Evolutionary conservation across 805 yeast genomes (phyloP).

Genomic region (Lipomyces orientalis): DNA sequence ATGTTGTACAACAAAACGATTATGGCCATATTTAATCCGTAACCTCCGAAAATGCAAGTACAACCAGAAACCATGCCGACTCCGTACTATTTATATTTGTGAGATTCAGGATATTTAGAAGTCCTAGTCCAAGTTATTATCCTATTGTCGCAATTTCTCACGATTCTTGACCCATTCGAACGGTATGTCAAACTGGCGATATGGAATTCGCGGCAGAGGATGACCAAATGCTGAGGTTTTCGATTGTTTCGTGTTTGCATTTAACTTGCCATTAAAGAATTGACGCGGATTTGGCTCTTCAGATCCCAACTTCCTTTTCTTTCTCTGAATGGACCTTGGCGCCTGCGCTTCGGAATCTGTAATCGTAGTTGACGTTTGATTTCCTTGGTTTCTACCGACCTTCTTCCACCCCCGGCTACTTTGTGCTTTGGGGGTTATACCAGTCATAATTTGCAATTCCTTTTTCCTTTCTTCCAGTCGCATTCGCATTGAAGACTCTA

Average conservation of each 20-base stretch:
- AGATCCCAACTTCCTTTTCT: background rate
- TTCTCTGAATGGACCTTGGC: background rate
- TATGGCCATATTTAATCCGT: background rate
- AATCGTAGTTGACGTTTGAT: background rate
- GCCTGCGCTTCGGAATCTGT: background rate
- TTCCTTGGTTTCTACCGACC: constrained; percentile 3
- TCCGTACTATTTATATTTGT: background rate
- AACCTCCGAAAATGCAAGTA: background rate
- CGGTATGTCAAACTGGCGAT: constrained; percentile 26
- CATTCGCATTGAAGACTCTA: background rate
- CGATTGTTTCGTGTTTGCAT: background rate
- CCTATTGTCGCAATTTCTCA: constrained; percentile 2
- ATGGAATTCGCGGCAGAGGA: constrained; percentile 27
- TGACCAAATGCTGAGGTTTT: constrained; percentile 25
- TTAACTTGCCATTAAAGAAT: background rate
- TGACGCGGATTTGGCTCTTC: background rate
- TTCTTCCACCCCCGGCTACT: background rate
- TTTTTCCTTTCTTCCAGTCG: constrained; percentile 13
- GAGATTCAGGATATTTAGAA: background rate
- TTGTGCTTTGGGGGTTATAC: background rate
- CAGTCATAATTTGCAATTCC: background rate
- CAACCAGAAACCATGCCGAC: background rate
- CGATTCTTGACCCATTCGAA: constrained; percentile 16
- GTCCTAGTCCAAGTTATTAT: background rate
- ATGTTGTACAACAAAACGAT: background rate